Percentiles rank a stretch among this genome's conserved stretches.
These are phyloP conservation scores for Hyaloraphidium curvatum DNA, from an alignment of 192 early-diverging fungal species.

Conservation along the genomic window DNA sequence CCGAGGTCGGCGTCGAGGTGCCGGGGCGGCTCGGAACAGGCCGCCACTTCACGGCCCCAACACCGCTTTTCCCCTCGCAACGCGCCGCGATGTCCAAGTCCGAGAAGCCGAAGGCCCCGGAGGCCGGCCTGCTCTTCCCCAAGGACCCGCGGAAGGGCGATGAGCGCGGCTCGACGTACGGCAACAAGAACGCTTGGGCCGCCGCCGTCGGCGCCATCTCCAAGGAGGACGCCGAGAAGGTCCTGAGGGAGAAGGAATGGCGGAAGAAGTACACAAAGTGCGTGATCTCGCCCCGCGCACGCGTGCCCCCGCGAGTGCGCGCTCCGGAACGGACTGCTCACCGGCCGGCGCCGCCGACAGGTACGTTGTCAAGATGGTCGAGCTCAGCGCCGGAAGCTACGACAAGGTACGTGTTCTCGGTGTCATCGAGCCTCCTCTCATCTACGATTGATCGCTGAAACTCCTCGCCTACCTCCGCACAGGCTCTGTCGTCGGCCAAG, in stretches of 20 bases:
- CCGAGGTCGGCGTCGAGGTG: too few species aligned
- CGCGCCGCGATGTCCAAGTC: too few species aligned
- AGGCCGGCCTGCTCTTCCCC: not conserved
- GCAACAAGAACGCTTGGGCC: slow-evolving; percentile 6
- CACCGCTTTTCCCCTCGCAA: too few species aligned
- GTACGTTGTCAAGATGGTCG: slow-evolving; percentile 4
- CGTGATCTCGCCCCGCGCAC: too few species aligned
- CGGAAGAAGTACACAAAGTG: slow-evolving; percentile 5
- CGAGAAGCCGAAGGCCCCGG: not conserved
- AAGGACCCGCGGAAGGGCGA: not conserved
- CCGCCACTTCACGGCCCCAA: too few species aligned
- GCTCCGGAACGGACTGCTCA: too few species aligned
- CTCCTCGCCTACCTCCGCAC: not conserved
- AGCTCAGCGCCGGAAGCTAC: not conserved
- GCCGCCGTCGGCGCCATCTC: slow-evolving; percentile 1
- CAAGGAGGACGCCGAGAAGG: not conserved
- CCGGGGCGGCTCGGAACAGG: too few species aligned
- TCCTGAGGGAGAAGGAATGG: slow-evolving; percentile 6
- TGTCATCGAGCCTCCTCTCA: too few species aligned
- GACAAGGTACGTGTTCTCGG: not conserved
- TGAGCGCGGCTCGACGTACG: slow-evolving; percentile 2
- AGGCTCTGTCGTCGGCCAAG: not conserved
- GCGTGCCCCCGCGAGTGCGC: too few species aligned
- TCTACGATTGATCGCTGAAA: not conserved
- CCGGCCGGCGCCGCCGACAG: too few species aligned